Base-by-base conservation (phyloP, 2,329 filamentous ascomycete genomes). In the Pseudogymnoascus sp. region DNA sequence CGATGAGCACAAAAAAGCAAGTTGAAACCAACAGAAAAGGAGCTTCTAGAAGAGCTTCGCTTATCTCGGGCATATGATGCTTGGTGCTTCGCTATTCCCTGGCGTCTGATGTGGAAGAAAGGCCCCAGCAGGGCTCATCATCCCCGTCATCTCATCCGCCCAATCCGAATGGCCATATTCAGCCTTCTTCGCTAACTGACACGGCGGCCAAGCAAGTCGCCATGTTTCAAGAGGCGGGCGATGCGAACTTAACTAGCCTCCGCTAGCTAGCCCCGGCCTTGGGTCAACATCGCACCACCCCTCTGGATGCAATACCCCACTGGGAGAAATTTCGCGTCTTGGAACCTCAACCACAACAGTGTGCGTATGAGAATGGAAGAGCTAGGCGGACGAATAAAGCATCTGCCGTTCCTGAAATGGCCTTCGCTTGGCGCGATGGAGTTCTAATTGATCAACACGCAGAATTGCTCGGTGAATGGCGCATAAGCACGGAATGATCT, bases 121-220 rank as follows among this genome's bases (percentile, higher is more conserved):
- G 28, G 25, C 11, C 28, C 6, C 15, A 53, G 5, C 47, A 53
- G 25, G 47, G 28, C 47, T 28, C 11, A 33, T 53, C 8, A 53
- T 53, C 47, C 47, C 47, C 28, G 47, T 53, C 47, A 53, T 53
- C 47, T 53, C 47, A 15, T 15, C 28, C 47, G 9, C 14, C 47
- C 47, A 53, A 53, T 53, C 47, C 47, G 8, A 53, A 53, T 53
- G n/a, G 47, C 47, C 9, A 18, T 50, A 53, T 18, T 53, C 47
- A 53, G 47, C 47, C 47, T 53, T 53, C 15, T 53, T 53, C 47
- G 47, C 47, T 53, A 53, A 53, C 47, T 53, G 47, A 53, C 28
- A 53, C 47, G 15, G 15, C 47, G 15, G 47, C 47, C 47, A 53
- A 53, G 47, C n/a, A 53, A 35, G 30, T 33, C 28, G 15, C 33